Percentiles rank a stretch among this genome's conserved stretches.
These are phyloP conservation scores for Mrakiaceae sp. DNA, from an alignment of 1,284 basidiomycete species.

Conservation along the genomic window DNA sequence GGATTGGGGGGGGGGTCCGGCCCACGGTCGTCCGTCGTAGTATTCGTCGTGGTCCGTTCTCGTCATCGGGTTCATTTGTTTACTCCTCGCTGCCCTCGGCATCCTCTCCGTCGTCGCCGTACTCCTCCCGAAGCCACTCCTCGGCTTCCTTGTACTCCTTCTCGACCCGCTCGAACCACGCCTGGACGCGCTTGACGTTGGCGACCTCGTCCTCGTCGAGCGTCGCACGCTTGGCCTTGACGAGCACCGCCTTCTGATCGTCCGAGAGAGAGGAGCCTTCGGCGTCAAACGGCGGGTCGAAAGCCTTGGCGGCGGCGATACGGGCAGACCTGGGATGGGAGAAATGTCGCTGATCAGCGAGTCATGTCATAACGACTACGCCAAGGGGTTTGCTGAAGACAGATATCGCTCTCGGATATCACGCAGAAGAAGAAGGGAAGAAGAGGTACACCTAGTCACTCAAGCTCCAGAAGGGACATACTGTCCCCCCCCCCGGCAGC, in stretches of 20 bases:
- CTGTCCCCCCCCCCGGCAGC: neutral
- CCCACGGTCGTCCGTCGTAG: too few species aligned
- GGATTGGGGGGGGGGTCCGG: too few species aligned
- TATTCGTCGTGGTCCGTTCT: too few species aligned
- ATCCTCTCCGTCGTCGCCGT: constrained; percentile 12
- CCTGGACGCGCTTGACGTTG: constrained; percentile 10
- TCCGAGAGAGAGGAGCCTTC: neutral
- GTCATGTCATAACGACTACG: too few species aligned
- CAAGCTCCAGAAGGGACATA: neutral
- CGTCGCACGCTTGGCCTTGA: constrained; percentile 2
- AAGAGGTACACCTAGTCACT: neutral
- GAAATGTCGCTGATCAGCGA: too few species aligned
- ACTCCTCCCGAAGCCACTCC: constrained; percentile 16
- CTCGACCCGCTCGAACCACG: constrained; percentile 12
- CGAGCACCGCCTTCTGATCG: constrained; percentile 5
- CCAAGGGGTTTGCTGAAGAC: too few species aligned
- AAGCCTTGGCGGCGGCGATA: neutral
- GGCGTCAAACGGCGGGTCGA: constrained; percentile 10
- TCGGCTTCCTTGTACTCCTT: constrained; percentile 14
- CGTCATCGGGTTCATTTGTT: neutral
- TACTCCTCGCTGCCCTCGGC: neutral
- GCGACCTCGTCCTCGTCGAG: neutral
- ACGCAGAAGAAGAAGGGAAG: neutral
- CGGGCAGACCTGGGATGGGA: neutral
- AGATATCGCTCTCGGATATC: too few species aligned